A percentile compares a stretch with the other conserved stretches of the same genome.
Evolutionary conservation across 2,329 filamentous ascomycete species (phyloP).

Genomic region (Microsporum audouinii): DNA sequence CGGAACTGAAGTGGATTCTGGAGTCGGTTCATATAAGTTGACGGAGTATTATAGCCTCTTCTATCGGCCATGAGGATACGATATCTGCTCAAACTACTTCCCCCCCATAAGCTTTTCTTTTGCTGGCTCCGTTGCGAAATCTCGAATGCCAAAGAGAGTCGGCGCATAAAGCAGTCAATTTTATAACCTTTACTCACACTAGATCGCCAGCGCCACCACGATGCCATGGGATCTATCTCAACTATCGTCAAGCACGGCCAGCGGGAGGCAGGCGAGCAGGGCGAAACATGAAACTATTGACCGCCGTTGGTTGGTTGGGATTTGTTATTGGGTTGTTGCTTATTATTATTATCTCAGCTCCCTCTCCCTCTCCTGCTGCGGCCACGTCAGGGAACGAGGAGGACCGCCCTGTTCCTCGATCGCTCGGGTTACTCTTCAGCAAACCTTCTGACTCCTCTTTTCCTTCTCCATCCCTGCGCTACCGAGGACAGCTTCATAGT

Average conservation of each 20-base stretch:
- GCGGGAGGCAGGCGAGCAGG: background rate
- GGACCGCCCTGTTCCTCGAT: background rate
- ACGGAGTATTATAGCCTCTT: no score
- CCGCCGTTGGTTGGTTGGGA: background rate
- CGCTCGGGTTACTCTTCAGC: constrained; percentile 3
- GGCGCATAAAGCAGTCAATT: background rate
- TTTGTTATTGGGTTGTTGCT: constrained; percentile 2
- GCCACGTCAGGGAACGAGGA: constrained; percentile 5
- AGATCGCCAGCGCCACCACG: background rate
- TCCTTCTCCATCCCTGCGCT: background rate
- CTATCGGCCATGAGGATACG: no score
- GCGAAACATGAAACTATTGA: constrained; percentile 5
- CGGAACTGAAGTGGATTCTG: no score
- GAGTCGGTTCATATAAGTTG: no score
- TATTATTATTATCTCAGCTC: background rate
- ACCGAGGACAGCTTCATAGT: background rate
- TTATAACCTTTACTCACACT: background rate
- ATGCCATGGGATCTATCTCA: background rate
- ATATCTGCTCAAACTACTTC: no score
- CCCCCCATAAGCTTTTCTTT: no score
- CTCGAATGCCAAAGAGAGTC: background rate
- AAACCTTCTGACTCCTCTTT: constrained; percentile 2
- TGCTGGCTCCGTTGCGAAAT: background rate
- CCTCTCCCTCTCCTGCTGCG: background rate
- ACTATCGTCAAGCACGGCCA: background rate